Percentiles rank a stretch among this genome's conserved stretches.
These are phyloP conservation scores for Cutaneotrichosporon cutaneum DNA, from an alignment of 1,284 basidiomycete genomes.

Conservation along the genomic window DNA sequence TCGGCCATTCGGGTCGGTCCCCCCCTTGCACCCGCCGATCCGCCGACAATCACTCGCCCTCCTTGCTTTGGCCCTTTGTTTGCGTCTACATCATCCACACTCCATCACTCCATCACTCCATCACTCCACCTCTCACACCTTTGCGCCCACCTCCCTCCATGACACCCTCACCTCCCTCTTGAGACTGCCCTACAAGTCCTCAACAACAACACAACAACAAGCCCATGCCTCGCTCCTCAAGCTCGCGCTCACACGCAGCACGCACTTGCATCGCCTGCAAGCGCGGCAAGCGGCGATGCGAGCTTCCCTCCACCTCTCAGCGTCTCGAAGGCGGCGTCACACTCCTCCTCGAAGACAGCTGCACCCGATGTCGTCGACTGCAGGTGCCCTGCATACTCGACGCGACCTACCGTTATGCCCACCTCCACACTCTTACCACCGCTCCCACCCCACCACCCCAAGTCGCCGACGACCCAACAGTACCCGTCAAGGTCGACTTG, in stretches of 20 bases:
- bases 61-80: no score
- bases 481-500: background rate
- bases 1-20: no score
- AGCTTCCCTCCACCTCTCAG: background rate
- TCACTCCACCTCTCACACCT: no score
- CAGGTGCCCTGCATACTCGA: background rate
- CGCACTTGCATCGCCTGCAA: slow-evolving; percentile 8
- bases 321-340: background rate
- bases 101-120: no score
- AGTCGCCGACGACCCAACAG: background rate
- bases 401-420: slow-evolving; percentile 1
- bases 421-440: slow-evolving; percentile 2
- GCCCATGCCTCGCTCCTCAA: background rate
- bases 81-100: no score
- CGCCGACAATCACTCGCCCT: no score
- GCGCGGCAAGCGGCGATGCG: slow-evolving; percentile 4
- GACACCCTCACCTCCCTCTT: no score
- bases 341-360: background rate
- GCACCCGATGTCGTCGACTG: background rate
- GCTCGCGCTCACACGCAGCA: slow-evolving; percentile 2
- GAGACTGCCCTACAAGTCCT: no score
- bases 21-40: no score
- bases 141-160: no score
- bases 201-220: no score
- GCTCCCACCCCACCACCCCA: background rate